phyloP scores from a whole-genome alignment of 2,329 filamentous ascomycete species.

The Ilyonectria destructans region DNA sequence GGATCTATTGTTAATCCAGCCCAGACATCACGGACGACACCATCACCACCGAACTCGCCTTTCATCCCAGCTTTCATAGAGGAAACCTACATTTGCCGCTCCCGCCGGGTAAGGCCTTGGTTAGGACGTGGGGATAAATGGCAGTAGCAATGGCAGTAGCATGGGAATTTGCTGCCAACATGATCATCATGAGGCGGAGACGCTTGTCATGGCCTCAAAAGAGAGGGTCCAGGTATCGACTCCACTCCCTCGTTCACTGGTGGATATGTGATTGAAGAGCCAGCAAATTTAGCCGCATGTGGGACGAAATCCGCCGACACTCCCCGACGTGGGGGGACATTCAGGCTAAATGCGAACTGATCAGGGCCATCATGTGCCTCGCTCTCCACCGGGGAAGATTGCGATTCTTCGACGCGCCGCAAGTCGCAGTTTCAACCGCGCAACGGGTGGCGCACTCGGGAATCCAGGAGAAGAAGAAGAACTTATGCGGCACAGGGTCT shows the following conservation, averaged over 20 bases:
- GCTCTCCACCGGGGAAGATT: not conserved
- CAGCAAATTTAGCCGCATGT: slow-evolving; percentile 45
- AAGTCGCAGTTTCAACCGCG: not conserved
- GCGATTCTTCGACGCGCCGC: not conserved
- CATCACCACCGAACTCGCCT: not conserved
- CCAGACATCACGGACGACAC: slow-evolving; percentile 19
- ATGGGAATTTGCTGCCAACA: not conserved
- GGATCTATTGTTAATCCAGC: slow-evolving; percentile 38
- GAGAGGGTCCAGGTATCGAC: not conserved
- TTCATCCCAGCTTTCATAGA: slow-evolving; percentile 6
- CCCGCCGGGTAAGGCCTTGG: too few species aligned
- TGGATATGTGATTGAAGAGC: slow-evolving; percentile 22
- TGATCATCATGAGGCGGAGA: not conserved
- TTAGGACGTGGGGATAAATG: not conserved
- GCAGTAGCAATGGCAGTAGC: not conserved
- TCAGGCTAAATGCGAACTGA: slow-evolving; percentile 45
- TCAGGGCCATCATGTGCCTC: not conserved
- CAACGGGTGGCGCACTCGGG: not conserved
- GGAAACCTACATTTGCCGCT: not conserved
- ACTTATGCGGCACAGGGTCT: slow-evolving; percentile 5
- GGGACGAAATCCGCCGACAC: slow-evolving; percentile 41
- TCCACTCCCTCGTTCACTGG: slow-evolving; percentile 13
- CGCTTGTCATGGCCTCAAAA: not conserved
- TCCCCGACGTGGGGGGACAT: slow-evolving; percentile 34
- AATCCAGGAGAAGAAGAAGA: not conserved